These are phyloP conservation scores for Monosporascus sp. DNA, from an alignment of 2,329 filamentous ascomycete genomes.

Conservation along the genomic window DNA sequence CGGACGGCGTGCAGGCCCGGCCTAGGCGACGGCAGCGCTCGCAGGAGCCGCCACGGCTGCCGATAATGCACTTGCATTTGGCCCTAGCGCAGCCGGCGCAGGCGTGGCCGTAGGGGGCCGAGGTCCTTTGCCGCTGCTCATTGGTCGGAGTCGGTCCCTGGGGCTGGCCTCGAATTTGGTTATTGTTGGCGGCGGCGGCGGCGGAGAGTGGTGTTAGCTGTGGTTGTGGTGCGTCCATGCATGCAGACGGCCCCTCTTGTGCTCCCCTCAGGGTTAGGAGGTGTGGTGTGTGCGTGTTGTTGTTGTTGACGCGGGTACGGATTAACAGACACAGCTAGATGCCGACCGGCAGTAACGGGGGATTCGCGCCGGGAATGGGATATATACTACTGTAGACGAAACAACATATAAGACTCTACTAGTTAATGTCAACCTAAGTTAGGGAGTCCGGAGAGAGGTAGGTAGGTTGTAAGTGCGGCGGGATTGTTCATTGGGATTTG, in stretches of 20 bases:
- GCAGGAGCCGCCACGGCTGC: constrained; percentile 20
- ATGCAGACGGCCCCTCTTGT: too few species aligned
- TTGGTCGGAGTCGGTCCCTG: background rate
- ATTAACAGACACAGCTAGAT: too few species aligned
- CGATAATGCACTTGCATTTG: constrained; percentile 39
- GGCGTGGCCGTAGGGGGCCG: constrained; percentile 35
- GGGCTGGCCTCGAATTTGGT: background rate
- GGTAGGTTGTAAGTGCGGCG: background rate
- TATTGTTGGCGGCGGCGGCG: background rate
- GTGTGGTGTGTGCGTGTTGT: too few species aligned
- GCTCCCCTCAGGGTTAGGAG: too few species aligned
- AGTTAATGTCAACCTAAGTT: too few species aligned
- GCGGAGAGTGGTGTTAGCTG: too few species aligned
- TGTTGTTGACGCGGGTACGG: too few species aligned
- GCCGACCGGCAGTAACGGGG: too few species aligned
- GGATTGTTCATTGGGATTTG: background rate
- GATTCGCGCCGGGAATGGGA: too few species aligned
- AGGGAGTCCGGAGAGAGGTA: background rate
- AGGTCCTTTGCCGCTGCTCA: constrained; percentile 8
- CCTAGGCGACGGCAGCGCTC: constrained; percentile 37
- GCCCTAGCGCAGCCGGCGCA: constrained; percentile 37
- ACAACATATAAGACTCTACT: too few species aligned
- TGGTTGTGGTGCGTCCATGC: too few species aligned
- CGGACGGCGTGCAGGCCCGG: constrained; percentile 33
- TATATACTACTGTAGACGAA: too few species aligned